A percentile compares a stretch with the other conserved stretches of the same genome.
Conservation (phyloP, 192 early-diverging fungal species). For the Umbelopsis sp. region DNA sequence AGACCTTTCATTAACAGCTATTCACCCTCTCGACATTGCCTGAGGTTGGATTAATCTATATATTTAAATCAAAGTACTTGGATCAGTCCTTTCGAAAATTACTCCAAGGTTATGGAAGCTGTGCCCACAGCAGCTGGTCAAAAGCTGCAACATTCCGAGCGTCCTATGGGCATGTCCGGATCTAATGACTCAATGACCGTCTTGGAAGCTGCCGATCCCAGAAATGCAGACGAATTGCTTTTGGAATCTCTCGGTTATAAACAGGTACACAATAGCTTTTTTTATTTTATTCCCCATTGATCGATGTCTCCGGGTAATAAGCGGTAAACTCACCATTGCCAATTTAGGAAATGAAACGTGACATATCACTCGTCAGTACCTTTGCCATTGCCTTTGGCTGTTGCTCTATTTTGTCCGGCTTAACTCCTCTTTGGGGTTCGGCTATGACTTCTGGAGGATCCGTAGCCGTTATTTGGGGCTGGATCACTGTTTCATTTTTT, state of each 20-base stretch:
- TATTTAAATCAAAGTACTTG: no score
- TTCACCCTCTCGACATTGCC: no score
- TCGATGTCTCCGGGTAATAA: background rate
- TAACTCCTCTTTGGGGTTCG: conserved; percentile 57
- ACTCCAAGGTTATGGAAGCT: conserved; percentile 11
- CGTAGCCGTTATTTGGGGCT: conserved; percentile 52
- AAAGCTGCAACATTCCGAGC: conserved; percentile 12
- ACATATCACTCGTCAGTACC: conserved; percentile 50
- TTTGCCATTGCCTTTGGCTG: conserved; percentile 60
- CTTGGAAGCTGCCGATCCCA: background rate
- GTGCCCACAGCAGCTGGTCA: conserved; percentile 16
- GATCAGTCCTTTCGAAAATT: background rate
- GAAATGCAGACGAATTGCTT: conserved; percentile 20
- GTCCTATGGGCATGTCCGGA: background rate
- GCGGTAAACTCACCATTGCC: background rate
- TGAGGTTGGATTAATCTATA: no score
- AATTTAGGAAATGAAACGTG: conserved; percentile 54
- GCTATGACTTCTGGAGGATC: conserved; percentile 54
- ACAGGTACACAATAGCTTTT: conserved; percentile 30
- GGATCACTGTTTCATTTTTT: conserved; percentile 55
- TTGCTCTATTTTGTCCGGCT: conserved; percentile 52
- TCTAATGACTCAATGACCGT: conserved; percentile 12
- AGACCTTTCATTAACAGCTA: no score
- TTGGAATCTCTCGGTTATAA: conserved; percentile 45
- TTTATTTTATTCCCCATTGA: background rate